phyloP scores from a whole-genome alignment of 805 yeast species.

The Kodamaea laetipori region DNA sequence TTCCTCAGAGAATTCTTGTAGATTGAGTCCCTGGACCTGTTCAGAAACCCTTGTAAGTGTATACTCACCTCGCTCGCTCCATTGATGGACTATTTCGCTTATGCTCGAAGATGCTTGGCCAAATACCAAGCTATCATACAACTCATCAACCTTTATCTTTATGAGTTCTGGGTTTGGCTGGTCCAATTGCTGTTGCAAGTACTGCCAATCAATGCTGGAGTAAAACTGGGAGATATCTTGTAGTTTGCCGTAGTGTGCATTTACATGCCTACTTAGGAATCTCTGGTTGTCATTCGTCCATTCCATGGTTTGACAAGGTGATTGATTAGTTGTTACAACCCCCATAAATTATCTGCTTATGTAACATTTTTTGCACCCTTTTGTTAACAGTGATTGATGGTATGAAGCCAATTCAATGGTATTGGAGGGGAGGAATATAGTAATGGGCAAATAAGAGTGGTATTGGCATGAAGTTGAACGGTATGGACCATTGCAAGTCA shows the following conservation, averaged over 20 bases:
- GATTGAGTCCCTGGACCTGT: not conserved
- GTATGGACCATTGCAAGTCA: no score
- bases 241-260: conserved; percentile 13
- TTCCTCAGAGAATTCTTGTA: not conserved
- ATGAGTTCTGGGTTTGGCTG: conserved; percentile 20
- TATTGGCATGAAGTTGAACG: no score
- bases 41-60: not conserved
- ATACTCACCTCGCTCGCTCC: conserved; percentile 5
- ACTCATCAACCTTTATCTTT: conserved; percentile 25
- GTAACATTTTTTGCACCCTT: conserved; percentile 1
- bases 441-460: no score
- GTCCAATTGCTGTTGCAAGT: conserved; percentile 16
- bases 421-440: not conserved
- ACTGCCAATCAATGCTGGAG: conserved; percentile 22
- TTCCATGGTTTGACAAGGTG: conserved; percentile 10
- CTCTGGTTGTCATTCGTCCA: conserved; percentile 22
- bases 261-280: conserved; percentile 17
- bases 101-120: conserved; percentile 11
- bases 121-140: conserved; percentile 20
- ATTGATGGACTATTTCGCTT: conserved; percentile 3
- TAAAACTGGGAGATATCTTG: conserved; percentile 18
- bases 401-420: not conserved
- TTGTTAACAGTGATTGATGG: no score
- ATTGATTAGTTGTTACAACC: not conserved
- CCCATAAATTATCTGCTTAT: not conserved